Base-by-base conservation (phyloP, 345 rosid species). In the Sonneratia alba region DNA sequence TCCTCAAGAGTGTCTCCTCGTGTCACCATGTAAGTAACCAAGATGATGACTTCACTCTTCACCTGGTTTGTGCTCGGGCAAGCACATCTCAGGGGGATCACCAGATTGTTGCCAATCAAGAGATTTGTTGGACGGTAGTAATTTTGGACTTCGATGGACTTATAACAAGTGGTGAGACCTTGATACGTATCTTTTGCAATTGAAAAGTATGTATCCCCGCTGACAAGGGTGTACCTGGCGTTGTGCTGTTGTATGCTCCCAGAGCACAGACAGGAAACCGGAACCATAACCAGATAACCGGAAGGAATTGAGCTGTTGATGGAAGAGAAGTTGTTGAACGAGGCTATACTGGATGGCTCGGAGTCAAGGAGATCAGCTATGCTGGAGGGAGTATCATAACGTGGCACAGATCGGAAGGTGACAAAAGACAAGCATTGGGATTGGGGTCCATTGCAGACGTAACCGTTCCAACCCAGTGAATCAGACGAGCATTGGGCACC, bases 11-110 rank as follows among this genome's bases (percentile, higher is more conserved):
- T 11, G 66, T 93, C 85, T 32, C 83, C 86, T 70, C 12, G 22
- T 2, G 82, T 73, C 70, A 86, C 81, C 51, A 84, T 62, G 71
- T 88, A 91, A 16, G 87, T 81, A 67, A 89, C 74, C 71, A 90
- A 74, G 61, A 85, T 84, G 4, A 67, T 84, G 57, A 77, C 67
- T 8, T 88, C 91, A 4, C 72, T 73, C 72, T 81, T 73, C 40
- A 69, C 71, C 74, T 91, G 96, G 38, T 76, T 80, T 0, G 66
- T 51, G 53, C 92, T 84, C 7, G 76, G 79, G 7, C 79, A 77
- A 3, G 75, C 73, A n/a, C 76, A 77, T 18, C 27, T 62, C 38
- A 73, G 36, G 1, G 73, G 68, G 19, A 73, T 61, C 62, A 59
- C 64, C 24, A 91, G 79, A 12, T 21, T n/a, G 66, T 69, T 9